Conservation (phyloP, 148 eudicot genomes). For the Fagopyrum esculentum region DNA sequence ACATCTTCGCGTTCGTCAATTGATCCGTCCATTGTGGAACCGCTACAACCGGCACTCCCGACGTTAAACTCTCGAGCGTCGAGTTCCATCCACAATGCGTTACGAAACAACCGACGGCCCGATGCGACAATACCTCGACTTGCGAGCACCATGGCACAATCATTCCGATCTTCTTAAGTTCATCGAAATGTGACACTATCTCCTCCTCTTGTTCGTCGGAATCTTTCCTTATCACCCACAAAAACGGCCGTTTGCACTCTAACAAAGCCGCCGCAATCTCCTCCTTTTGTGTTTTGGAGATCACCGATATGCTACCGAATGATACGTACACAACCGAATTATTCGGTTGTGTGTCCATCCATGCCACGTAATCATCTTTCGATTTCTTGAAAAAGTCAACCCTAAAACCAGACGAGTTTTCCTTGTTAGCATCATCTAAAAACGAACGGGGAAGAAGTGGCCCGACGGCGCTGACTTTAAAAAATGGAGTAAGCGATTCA, state of each 20-base stretch:
- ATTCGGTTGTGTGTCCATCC: conserved; percentile 34
- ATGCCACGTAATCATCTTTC: conserved; percentile 24
- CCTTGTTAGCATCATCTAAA: not conserved
- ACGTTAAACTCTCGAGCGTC: conserved; percentile 49
- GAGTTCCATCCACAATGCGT: conserved; percentile 79
- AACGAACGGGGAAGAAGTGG: conserved; percentile 34
- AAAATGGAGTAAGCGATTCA: conserved; percentile 18
- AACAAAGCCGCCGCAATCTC: conserved; percentile 39
- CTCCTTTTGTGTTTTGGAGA: conserved; percentile 37
- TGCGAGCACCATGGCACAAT: conserved; percentile 66
- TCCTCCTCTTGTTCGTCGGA: conserved; percentile 17
- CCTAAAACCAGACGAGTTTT: conserved; percentile 13
- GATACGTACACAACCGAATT: conserved; percentile 46
- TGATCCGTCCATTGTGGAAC: conserved; percentile 63
- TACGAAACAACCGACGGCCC: conserved; percentile 47
- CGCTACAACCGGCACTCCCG: conserved; percentile 49
- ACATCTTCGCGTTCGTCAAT: conserved; percentile 44
- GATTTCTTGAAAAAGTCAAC: not conserved
- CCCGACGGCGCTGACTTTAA: conserved; percentile 35
- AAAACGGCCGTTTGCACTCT: conserved; percentile 24
- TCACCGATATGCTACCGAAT: conserved; percentile 57
- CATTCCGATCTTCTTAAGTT: conserved; percentile 23
- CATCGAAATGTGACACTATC: not conserved
- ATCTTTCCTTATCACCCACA: conserved; percentile 48
- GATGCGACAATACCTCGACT: conserved; percentile 43